Evolutionary conservation across 805 yeast species (phyloP), one percentile per base, ranked within the genome.

Genomic region (Kodamaea hsintzibuensis): DNA sequence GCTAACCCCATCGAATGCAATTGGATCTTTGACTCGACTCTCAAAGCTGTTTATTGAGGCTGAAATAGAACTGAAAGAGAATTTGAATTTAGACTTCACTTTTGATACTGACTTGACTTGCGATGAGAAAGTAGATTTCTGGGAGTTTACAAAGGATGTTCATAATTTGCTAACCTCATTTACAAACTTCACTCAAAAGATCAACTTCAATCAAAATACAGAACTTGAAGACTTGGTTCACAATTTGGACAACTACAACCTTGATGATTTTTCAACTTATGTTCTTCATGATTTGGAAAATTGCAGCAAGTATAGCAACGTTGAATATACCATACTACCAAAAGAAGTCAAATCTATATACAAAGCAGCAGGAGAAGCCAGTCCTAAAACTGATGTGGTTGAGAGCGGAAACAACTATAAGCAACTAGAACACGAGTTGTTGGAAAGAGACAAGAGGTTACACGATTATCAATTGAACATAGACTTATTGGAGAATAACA

Each of bases 401-500:
- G 48, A 18, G 9, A 16, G 4, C 9, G 38, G 13, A 3, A n/a
- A 2, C 9, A 17, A 50, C n/a, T 17, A 5, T 5, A 35, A 43
- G 12, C 40, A 35, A 3, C 51, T 35, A 12, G 25, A 44, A 2
- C 12, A 39, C 7, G 52, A 51, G 43, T 38, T 62, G 7, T 22
- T 53, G 13, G 64, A 65, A 18, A 69, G 66, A 37, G 73, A 71
- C 19, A 60, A 55, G 19, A 49, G 57, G 12, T 63, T 81, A 13
- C 76, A 76, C 38, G 84, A 82, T 47, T 65, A 80, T 12, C 65
- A 69, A 10, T 63, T 82, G 52, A 82, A 79, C 56, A 69, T 82
- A 8, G 66, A 72, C 7, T 69, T 81, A 1, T 61, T 82, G 38
- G 78, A 81, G 56, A 69, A 72, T 5, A 80, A 79, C 57, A 64